Evolutionary conservation across 2,329 filamentous ascomycete genomes (phyloP).

Genomic region (Neopestalotiopsis sp.): DNA sequence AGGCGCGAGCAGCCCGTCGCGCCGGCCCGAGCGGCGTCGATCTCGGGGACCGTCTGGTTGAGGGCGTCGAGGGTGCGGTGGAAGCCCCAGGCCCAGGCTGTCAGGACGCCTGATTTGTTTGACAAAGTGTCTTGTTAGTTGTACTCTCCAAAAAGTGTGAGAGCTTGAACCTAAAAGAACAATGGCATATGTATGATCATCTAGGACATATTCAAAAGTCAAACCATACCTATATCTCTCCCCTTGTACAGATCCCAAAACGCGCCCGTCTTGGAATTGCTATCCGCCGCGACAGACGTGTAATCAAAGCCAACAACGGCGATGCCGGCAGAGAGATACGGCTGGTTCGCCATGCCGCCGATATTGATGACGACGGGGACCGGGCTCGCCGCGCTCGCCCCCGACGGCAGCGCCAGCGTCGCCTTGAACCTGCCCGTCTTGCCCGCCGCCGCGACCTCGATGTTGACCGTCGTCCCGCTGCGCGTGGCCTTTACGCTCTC

Average conservation of each 20-base stretch:
- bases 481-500: slow-evolving; percentile 54
- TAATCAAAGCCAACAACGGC: slow-evolving; percentile 57
- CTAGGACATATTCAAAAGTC: not conserved
- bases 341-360: slow-evolving; percentile 53
- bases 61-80: slow-evolving; percentile 59
- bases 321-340: slow-evolving; percentile 52
- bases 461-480: slow-evolving; percentile 48
- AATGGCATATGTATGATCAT: no score
- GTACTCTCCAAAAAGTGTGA: no score
- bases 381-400: slow-evolving; percentile 36
- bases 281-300: slow-evolving; percentile 52
- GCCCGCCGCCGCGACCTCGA: slow-evolving; percentile 47
- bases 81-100: slow-evolving; percentile 62
- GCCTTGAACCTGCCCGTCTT: slow-evolving; percentile 52
- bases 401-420: slow-evolving; percentile 46
- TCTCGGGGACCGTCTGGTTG: slow-evolving; percentile 52
- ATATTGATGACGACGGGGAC: slow-evolving; percentile 56
- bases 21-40: slow-evolving; percentile 47
- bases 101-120: slow-evolving; percentile 47
- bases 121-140: not conserved
- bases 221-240: slow-evolving; percentile 48
- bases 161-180: no score
- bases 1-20: slow-evolving; percentile 62
- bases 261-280: slow-evolving; percentile 53
- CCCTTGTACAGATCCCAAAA: slow-evolving; percentile 57